phyloP scores from a whole-genome alignment of 805 yeast species.

The Teunomyces aglyptinius region DNA sequence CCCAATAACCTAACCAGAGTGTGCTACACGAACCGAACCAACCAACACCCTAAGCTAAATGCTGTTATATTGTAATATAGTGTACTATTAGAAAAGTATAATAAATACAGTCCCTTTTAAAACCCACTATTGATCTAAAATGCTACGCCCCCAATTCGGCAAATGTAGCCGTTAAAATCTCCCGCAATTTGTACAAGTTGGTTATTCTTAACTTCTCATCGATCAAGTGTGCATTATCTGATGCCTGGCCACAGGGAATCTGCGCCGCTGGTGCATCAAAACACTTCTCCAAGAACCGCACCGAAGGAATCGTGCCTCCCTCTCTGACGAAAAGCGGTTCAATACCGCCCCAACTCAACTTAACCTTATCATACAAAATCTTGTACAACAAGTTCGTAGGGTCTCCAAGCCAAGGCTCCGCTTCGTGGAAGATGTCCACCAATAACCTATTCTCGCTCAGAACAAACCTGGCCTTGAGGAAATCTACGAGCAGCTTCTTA shows the following conservation, averaged over 20 bases:
- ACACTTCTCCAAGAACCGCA: conserved; percentile 76
- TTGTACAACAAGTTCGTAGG: conserved; percentile 71
- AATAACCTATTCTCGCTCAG: conserved; percentile 59
- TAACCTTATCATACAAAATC: conserved; percentile 60
- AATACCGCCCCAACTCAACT: conserved; percentile 63
- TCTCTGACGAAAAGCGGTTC: conserved; percentile 88
- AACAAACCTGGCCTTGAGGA: conserved; percentile 47
- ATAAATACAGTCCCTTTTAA: background rate
- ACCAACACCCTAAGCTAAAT: conserved; percentile 13
- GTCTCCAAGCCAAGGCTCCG: conserved; percentile 96
- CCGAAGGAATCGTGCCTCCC: conserved; percentile 95
- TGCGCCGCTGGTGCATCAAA: conserved; percentile 91
- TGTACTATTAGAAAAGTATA: background rate
- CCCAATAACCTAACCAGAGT: conserved; percentile 15
- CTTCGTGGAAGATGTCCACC: conserved; percentile 71
- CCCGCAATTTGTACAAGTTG: conserved; percentile 72
- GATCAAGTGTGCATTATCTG: conserved; percentile 90
- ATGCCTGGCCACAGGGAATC: conserved; percentile 92
- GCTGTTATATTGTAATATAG: conserved; percentile 12
- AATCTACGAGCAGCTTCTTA: conserved; percentile 47
- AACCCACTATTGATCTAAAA: no score
- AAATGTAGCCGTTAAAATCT: conserved; percentile 56
- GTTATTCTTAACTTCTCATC: conserved; percentile 81
- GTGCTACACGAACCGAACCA: conserved; percentile 24
- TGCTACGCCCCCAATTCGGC: conserved; percentile 29